These are phyloP conservation scores for Bryum argenteum DNA, from an alignment of 225 moss, liverwort and hornwort genomes.

Conservation along the genomic window DNA sequence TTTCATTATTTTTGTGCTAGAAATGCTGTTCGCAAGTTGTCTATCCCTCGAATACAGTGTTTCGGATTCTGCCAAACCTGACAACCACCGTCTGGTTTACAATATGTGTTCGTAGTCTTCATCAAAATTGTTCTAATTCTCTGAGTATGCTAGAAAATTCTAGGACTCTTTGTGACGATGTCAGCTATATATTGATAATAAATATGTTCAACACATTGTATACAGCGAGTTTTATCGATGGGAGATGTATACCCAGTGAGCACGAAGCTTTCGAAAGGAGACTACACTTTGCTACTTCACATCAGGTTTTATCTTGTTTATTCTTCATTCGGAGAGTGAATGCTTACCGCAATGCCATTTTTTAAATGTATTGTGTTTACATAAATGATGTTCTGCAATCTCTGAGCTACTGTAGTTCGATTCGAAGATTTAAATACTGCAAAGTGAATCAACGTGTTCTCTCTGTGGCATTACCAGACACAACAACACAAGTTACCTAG, in stretches of 20 bases:
- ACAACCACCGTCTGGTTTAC: not conserved
- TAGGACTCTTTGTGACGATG: slow-evolving; percentile 2
- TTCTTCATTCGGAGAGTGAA: slow-evolving; percentile 20
- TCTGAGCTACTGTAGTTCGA: slow-evolving; percentile 8
- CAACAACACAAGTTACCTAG: slow-evolving; percentile 78
- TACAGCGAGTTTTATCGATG: slow-evolving; percentile 73
- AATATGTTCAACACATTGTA: slow-evolving; percentile 17
- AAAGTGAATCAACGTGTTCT: slow-evolving; percentile 20
- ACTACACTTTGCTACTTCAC: slow-evolving; percentile 71
- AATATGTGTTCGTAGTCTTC: not conserved
- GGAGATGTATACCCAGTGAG: slow-evolving; percentile 86
- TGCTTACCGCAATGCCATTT: not conserved
- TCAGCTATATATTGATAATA: slow-evolving; percentile 16
- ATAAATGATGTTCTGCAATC: not conserved
- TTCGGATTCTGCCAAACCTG: slow-evolving; percentile 7
- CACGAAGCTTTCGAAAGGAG: slow-evolving; percentile 86
- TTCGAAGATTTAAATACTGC: slow-evolving; percentile 4
- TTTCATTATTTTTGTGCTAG: not conserved
- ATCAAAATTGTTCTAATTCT: not conserved
- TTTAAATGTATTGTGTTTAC: slow-evolving; percentile 9
- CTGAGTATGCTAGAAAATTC: not conserved
- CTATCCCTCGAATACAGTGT: not conserved
- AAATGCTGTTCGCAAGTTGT: too few species aligned
- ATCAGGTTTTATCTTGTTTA: slow-evolving; percentile 58
- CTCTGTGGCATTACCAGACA: slow-evolving; percentile 59